Base-by-base conservation (phyloP, 768 basidiomycete species). In the Xanthoconium purpureum region DNA sequence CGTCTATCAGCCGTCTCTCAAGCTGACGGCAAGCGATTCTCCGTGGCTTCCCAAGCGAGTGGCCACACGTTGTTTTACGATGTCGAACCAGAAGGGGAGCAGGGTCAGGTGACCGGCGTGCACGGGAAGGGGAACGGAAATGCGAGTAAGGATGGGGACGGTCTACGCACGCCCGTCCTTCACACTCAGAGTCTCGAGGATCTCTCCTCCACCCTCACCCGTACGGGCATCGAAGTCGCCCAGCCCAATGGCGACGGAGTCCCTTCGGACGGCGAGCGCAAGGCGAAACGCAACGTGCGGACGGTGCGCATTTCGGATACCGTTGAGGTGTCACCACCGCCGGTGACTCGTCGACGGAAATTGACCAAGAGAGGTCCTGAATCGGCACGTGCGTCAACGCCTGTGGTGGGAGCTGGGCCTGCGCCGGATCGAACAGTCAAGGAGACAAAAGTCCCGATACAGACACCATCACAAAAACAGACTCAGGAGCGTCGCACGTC, bases 11-110 rank as follows among this genome's bases (percentile, higher is more conserved):
- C 24, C 24, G 4, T 1, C 15, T 57, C 61, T 15, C 63, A 57
- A 24, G 12, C 36, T 0, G 57, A 63, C 9, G 47, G 13, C 2
- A 66, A 65, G 15, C 63, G 68, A 1, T 60, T 72, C 46, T 70
- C 68, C 0, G 37, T 61, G 2, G 46, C 52, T 0, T 72, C 70
- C 17, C 58, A 63, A 30, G 50, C 59, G 17, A 70, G 68, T 15
- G 68, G 68, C 1, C 61, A 66, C 28, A 72, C 69, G 3, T 53
- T 64, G 20, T 70, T 71, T 47, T 70, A 58, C 24, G 69, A 70
- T 17, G 14, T 63, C 30, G 54, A 69, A 10, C 30, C 56, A 3
- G 59, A 51, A 3, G 57, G 6, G 9, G 56, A 48, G 1, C 30
- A 46, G 15, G 43, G n/a, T 40, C 46, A 36, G 32, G 18, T 44